phyloP scores from a whole-genome alignment of 2,329 filamentous ascomycete species.

The Penicillium crustosum region DNA sequence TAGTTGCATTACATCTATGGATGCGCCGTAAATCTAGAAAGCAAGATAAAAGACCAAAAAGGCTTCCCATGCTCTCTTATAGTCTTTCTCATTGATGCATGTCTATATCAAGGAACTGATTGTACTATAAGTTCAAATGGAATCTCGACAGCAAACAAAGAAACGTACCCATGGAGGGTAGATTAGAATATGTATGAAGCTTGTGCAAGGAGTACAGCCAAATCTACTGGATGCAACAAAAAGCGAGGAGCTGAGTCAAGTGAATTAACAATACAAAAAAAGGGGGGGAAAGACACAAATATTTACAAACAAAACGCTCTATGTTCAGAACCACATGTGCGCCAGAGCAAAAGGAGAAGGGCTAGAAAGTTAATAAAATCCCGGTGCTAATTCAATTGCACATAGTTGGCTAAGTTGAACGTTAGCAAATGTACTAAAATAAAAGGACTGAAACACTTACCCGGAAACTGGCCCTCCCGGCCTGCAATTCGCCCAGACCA shows the following conservation, averaged over 20 bases:
- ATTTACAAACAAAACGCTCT: constrained; percentile 30
- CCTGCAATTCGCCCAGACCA: constrained; percentile 82
- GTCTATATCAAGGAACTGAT: neutral
- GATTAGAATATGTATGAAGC: neutral
- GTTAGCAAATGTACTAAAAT: neutral
- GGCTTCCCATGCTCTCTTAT: neutral
- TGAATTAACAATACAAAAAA: constrained; percentile 2
- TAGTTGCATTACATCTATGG: neutral
- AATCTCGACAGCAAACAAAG: neutral
- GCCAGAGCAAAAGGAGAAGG: constrained; percentile 14
- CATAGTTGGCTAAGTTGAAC: constrained; percentile 37
- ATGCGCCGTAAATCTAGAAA: no score
- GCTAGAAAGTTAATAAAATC: neutral
- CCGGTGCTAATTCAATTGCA: constrained; percentile 32
- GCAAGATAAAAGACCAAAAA: no score
- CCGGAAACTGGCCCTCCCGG: constrained; percentile 88
- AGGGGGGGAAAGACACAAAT: constrained; percentile 6
- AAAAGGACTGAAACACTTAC: constrained; percentile 53
- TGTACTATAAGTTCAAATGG: neutral
- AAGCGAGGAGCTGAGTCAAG: neutral
- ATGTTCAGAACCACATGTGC: constrained; percentile 24
- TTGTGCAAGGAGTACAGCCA: neutral
- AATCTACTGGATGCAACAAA: neutral
- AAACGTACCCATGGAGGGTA: neutral
- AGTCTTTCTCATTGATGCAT: neutral